Conservation (phyloP, 2,329 filamentous ascomycete species). For the Sarocladiaceae sp. region DNA sequence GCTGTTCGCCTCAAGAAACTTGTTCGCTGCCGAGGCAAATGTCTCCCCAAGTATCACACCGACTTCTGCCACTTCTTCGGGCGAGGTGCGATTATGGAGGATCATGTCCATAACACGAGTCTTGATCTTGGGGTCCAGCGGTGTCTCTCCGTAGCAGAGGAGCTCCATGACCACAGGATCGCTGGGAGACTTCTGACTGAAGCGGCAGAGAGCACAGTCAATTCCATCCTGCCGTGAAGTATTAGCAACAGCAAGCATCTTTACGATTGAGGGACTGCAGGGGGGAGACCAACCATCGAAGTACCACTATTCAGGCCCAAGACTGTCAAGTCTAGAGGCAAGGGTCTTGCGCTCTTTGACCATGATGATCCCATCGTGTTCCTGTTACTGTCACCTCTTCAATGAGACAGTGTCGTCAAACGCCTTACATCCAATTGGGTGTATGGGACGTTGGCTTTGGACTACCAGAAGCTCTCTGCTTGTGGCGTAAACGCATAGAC, state of each 20-base stretch:
- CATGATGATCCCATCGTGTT: not conserved
- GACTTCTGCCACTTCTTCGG: conserved; percentile 11
- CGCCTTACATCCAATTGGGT: too few relatives aligned
- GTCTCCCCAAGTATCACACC: conserved; percentile 12
- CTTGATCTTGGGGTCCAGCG: conserved; percentile 10
- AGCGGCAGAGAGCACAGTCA: conserved; percentile 12
- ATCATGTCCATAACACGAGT: conserved; percentile 12
- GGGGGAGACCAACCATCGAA: conserved; percentile 9
- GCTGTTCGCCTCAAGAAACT: conserved; percentile 10
- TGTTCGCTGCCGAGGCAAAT: conserved; percentile 10
- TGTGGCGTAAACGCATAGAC: too few relatives aligned
- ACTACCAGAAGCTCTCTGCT: too few relatives aligned
- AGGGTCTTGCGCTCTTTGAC: not conserved
- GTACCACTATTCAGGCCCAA: conserved; percentile 13
- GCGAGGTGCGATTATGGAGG: conserved; percentile 10
- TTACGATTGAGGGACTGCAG: not conserved
- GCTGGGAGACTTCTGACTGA: conserved; percentile 9
- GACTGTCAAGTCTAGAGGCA: conserved; percentile 11
- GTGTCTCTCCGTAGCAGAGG: conserved; percentile 13
- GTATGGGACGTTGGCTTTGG: too few relatives aligned
- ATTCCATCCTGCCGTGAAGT: conserved; percentile 10
- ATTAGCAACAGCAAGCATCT: not conserved
- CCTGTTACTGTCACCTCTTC: too few relatives aligned
- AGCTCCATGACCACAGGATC: conserved; percentile 12
- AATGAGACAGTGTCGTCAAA: too few relatives aligned